A percentile compares a stretch with the other conserved stretches of the same genome.
Evolutionary conservation across 192 early-diverging fungal genomes (phyloP).

Genomic region (Rhizoclosmatium sp.): DNA sequence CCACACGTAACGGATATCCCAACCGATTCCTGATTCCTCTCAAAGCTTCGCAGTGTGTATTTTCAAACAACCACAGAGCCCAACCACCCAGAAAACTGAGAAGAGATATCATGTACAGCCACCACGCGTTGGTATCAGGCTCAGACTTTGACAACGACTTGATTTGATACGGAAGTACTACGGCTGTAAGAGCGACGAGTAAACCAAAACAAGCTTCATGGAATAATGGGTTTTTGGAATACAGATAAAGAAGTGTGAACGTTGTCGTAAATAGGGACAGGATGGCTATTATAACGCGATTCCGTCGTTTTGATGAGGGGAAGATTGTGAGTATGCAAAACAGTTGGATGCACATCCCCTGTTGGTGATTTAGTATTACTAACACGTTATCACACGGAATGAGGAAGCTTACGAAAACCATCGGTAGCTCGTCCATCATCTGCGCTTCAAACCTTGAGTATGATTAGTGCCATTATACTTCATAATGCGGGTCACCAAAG

Average conservation of each 20-base stretch:
- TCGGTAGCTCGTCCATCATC: slow-evolving; percentile 77
- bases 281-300: neutral
- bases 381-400: neutral
- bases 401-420: slow-evolving; percentile 40
- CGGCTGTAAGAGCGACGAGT: slow-evolving; percentile 20
- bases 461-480: too few relatives aligned
- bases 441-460: slow-evolving; percentile 1
- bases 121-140: slow-evolving; percentile 10
- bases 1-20: slow-evolving; percentile 56
- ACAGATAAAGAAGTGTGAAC: slow-evolving; percentile 59
- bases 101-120: neutral
- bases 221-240: slow-evolving; percentile 71
- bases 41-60: slow-evolving; percentile 68
- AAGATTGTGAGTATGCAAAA: slow-evolving; percentile 43
- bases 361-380: neutral
- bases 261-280: slow-evolving; percentile 4
- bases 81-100: slow-evolving; percentile 52
- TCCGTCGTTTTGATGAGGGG: neutral
- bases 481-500: neutral
- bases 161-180: slow-evolving; percentile 35
- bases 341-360: slow-evolving; percentile 4
- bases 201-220: slow-evolving; percentile 55
- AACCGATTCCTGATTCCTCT: slow-evolving; percentile 55
- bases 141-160: slow-evolving; percentile 22
- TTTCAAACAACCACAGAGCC: slow-evolving; percentile 82